These are phyloP conservation scores for Berkeleyomyces rouxiae DNA, from an alignment of 2,329 filamentous ascomycete genomes.

Conservation along the genomic window DNA sequence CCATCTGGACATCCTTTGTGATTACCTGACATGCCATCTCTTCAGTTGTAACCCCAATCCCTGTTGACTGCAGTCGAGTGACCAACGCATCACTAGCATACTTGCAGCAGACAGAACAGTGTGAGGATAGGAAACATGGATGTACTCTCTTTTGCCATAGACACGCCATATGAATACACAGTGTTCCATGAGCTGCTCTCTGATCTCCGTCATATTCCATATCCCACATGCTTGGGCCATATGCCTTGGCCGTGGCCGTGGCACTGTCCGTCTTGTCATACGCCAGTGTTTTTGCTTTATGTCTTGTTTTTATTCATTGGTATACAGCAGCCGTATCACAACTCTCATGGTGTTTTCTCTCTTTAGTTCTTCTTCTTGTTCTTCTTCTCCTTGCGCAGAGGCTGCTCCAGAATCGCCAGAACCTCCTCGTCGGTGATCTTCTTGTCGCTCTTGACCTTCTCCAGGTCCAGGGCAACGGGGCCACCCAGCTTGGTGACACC, in stretches of 20 bases:
- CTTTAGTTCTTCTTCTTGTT: conserved; percentile 52
- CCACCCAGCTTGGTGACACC: conserved; percentile 74
- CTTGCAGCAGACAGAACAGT: no score
- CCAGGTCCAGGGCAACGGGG: conserved; percentile 58
- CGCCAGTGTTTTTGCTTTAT: neutral
- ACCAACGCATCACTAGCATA: no score
- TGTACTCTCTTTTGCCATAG: no score
- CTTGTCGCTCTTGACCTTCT: conserved; percentile 85
- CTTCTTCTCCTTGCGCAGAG: conserved; percentile 85
- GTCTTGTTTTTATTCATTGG: conserved; percentile 8
- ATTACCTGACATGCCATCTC: no score
- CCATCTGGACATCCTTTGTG: neutral
- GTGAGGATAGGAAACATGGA: no score
- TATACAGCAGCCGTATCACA: neutral
- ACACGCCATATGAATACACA: no score
- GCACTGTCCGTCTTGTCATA: neutral
- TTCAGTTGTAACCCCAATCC: no score
- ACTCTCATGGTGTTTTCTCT: neutral
- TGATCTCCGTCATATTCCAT: neutral
- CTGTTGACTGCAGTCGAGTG: no score
- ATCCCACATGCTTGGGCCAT: neutral
- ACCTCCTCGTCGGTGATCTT: conserved; percentile 95
- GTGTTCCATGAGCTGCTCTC: neutral
- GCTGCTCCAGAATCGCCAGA: conserved; percentile 83
- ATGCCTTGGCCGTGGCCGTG: no score